Evolutionary conservation across 2,329 filamentous ascomycete species (phyloP).

Genomic region (Blastomyces emzantsi): DNA sequence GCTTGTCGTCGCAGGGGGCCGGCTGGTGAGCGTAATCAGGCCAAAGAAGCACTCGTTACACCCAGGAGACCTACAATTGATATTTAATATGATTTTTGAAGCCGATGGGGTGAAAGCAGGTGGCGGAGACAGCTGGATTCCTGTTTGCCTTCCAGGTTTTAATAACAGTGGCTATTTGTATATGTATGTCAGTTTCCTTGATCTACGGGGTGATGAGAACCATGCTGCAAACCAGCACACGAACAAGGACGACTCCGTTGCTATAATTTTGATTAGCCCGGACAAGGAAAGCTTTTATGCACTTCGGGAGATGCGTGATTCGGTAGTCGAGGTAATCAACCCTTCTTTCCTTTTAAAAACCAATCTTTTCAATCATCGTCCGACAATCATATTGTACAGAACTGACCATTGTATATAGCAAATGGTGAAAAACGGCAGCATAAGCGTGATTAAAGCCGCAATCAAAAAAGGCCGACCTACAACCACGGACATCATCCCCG

Average conservation of each 20-base stretch:
- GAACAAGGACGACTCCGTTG: slow-evolving; percentile 60
- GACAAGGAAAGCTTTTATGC: slow-evolving; percentile 92
- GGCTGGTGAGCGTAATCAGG: slow-evolving; percentile 86
- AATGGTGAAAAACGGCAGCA: slow-evolving; percentile 64
- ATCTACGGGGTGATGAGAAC: slow-evolving; percentile 44
- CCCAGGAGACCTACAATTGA: slow-evolving; percentile 86
- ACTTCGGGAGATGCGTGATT: slow-evolving; percentile 61
- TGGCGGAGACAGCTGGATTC: slow-evolving; percentile 96
- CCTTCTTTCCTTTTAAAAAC: background rate
- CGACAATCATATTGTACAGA: background rate
- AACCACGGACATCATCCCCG: slow-evolving; percentile 67
- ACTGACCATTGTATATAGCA: slow-evolving; percentile 40
- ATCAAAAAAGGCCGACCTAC: slow-evolving; percentile 61
- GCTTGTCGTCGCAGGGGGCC: slow-evolving; percentile 82
- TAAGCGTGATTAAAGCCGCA: slow-evolving; percentile 64
- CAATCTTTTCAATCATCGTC: background rate
- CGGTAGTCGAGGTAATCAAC: slow-evolving; percentile 45
- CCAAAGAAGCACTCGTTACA: slow-evolving; percentile 93
- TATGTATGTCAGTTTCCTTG: slow-evolving; percentile 98
- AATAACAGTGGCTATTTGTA: slow-evolving; percentile 96
- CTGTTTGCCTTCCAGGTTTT: slow-evolving; percentile 89
- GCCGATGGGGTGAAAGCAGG: slow-evolving; percentile 84
- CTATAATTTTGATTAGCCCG: slow-evolving; percentile 82
- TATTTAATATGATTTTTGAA: slow-evolving; percentile 99
- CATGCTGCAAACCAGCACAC: slow-evolving; percentile 35